Conservation (phyloP, 805 yeast species). For the Scheffersomyces stipitis region DNA sequence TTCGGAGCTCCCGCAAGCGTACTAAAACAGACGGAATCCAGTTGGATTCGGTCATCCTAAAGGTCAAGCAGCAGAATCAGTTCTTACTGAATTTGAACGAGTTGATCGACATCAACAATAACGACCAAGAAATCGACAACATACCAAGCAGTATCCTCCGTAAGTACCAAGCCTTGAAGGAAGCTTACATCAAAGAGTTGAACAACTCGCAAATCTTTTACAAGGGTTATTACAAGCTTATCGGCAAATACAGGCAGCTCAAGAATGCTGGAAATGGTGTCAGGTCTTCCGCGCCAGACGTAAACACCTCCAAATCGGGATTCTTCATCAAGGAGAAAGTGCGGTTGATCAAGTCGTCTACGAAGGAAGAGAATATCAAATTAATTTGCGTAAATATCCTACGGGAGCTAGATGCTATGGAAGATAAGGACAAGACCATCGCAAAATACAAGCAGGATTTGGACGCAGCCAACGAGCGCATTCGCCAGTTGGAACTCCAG, state of each 20-base stretch:
- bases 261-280: conserved; percentile 6
- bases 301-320: conserved; percentile 6
- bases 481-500: conserved; percentile 18
- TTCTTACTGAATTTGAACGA: conserved; percentile 23
- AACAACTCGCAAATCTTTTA: conserved; percentile 26
- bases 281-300: too few species aligned
- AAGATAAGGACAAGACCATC: conserved; percentile 6
- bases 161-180: conserved; percentile 21
- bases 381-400: conserved; percentile 22
- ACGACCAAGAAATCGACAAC: conserved; percentile 8
- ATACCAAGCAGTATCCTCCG: conserved; percentile 4
- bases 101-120: conserved; percentile 15
- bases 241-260: conserved; percentile 25
- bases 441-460: conserved; percentile 25
- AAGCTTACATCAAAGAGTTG: conserved; percentile 29
- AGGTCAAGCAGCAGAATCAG: conserved; percentile 13
- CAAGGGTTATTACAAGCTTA: conserved; percentile 29
- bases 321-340: conserved; percentile 15
- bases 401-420: conserved; percentile 12
- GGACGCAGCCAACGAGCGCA: conserved; percentile 16
- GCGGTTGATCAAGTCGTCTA: conserved; percentile 19
- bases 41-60: conserved; percentile 2
- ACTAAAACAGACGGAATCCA: neutral
- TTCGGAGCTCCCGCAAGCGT: conserved; percentile 3
- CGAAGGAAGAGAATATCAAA: conserved; percentile 18